Conservation (phyloP, 1,139 yeast species). For the Sugiyamaella neomexicana region DNA sequence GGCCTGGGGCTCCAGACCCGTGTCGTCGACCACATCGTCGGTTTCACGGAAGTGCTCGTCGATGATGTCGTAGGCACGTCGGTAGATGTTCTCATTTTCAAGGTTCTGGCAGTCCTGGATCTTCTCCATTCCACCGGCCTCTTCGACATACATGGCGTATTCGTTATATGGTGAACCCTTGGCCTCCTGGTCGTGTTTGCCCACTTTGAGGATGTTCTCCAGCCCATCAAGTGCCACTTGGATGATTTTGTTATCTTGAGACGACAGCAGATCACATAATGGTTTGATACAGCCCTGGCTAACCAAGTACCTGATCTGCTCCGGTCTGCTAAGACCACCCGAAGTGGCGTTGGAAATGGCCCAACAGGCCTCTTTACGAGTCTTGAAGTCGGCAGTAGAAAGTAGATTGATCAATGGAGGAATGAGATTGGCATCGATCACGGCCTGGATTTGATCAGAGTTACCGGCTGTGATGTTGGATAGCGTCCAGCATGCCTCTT, state of each 20-base stretch:
- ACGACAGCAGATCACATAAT: constrained; percentile 82
- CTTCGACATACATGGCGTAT: constrained; percentile 89
- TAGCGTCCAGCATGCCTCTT: constrained; percentile 98
- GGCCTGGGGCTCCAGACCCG: constrained; percentile 77
- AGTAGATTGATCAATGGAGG: constrained; percentile 89
- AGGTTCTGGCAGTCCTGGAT: constrained; percentile 91
- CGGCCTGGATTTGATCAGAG: constrained; percentile 93
- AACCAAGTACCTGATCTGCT: constrained; percentile 88
- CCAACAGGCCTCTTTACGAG: constrained; percentile 99
- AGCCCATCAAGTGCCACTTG: constrained; percentile 95
- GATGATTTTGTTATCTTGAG: constrained; percentile 87
- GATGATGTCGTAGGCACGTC: constrained; percentile 85
- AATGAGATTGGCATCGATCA: constrained; percentile 87
- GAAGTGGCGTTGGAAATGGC: constrained; percentile 97
- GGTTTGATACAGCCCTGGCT: constrained; percentile 97
- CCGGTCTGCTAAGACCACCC: constrained; percentile 90
- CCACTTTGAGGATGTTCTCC: constrained; percentile 90
- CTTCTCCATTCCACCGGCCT: constrained; percentile 98
- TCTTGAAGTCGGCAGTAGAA: constrained; percentile 84
- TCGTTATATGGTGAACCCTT: constrained; percentile 70
- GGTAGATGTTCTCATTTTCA: constrained; percentile 87
- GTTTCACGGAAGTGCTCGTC: constrained; percentile 90
- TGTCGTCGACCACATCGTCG: constrained; percentile 70
- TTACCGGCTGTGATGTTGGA: constrained; percentile 98
- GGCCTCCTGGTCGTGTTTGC: constrained; percentile 86